A percentile compares a stretch with the other conserved stretches of the same genome.
phyloP scores from a whole-genome alignment of 2,329 filamentous ascomycete genomes.

The Sordariomycetes sp. region DNA sequence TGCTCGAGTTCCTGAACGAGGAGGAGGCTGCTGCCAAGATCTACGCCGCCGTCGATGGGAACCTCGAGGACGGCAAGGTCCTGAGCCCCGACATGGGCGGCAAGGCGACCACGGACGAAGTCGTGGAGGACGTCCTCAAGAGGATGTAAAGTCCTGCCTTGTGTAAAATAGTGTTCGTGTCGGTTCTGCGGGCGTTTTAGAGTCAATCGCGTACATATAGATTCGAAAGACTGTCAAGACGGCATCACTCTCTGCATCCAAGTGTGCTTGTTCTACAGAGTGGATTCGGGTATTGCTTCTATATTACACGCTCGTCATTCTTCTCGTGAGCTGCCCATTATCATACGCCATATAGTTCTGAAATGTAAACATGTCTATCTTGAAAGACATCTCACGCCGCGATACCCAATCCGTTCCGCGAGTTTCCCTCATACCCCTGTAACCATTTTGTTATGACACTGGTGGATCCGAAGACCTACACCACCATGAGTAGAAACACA shows the following conservation, averaged over 20 bases:
- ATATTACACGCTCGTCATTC: neutral
- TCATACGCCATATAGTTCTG: neutral
- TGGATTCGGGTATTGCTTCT: neutral
- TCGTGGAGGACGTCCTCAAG: conserved; percentile 75
- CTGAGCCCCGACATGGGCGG: conserved; percentile 87
- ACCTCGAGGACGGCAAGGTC: conserved; percentile 69
- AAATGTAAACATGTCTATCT: neutral
- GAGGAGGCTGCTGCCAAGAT: conserved; percentile 78
- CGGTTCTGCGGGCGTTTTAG: neutral
- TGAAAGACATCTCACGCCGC: neutral
- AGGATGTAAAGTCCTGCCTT: conserved; percentile 43
- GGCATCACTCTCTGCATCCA: neutral
- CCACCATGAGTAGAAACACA: neutral
- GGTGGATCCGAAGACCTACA: neutral
- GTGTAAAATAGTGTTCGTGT: neutral
- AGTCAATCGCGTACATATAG: neutral
- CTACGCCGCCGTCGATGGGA: conserved; percentile 83
- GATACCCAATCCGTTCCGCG: neutral
- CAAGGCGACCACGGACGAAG: conserved; percentile 71
- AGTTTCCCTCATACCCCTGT: neutral
- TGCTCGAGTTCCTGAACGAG: conserved; percentile 92
- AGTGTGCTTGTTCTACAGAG: neutral
- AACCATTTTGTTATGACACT: neutral
- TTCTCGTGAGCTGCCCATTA: neutral
- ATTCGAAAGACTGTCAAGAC: neutral